Conservation (phyloP, 352 stramenopile genomes). For the Aphanomyces cochlioides region DNA sequence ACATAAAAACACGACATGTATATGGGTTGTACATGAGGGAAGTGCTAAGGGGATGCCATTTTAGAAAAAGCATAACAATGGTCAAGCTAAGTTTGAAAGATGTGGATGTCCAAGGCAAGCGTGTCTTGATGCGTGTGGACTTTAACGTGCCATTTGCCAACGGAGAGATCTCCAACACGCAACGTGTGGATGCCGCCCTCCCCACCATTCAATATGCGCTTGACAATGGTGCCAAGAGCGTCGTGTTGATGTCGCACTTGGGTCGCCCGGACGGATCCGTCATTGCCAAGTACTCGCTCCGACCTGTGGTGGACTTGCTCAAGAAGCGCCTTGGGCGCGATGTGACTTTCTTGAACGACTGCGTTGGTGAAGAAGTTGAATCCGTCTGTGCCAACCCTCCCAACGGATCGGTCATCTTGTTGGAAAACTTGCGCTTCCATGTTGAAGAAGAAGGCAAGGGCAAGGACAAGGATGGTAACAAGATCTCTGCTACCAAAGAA, state of each 20-base stretch:
- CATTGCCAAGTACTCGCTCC: constrained; percentile 95
- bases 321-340: constrained; percentile 86
- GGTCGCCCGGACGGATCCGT: constrained; percentile 94
- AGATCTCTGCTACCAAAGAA: constrained; percentile 90
- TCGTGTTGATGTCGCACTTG: constrained; percentile 98
- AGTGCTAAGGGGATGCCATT: too few relatives aligned
- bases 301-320: constrained; percentile 90
- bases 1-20: constrained; percentile 18
- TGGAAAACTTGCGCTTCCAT: constrained; percentile 99
- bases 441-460: constrained; percentile 93
- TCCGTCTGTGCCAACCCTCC: constrained; percentile 58
- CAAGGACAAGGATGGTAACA: constrained; percentile 75
- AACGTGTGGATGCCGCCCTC: constrained; percentile 96
- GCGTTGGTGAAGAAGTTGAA: constrained; percentile 90
- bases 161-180: constrained; percentile 97
- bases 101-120: constrained; percentile 94
- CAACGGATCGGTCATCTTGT: constrained; percentile 89
- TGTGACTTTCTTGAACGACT: constrained; percentile 95
- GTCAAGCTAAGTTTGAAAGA: constrained; percentile 89
- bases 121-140: constrained; percentile 98
- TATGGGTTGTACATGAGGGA: background rate
- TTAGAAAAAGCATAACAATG: constrained; percentile 40
- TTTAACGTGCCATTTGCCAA: constrained; percentile 98
- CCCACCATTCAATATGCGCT: constrained; percentile 97
- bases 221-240: constrained; percentile 95